These are phyloP conservation scores for Miscanthus lutarioriparius DNA, from an alignment of 176 grass and related monocot genomes.

Conservation along the genomic window DNA sequence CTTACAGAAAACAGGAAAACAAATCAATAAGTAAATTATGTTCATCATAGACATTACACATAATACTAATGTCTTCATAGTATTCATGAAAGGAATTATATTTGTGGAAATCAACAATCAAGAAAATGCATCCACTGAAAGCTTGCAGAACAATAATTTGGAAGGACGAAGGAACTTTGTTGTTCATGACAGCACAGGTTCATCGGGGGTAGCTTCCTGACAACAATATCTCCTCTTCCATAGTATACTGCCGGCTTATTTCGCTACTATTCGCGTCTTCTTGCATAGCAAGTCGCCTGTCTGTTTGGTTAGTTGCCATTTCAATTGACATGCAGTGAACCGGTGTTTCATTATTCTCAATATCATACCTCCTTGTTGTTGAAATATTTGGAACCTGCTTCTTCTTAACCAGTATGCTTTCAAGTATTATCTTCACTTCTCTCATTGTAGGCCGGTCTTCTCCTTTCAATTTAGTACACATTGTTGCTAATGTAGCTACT, in stretches of 20 bases:
- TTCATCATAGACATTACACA: too few species aligned
- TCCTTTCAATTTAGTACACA: constrained; percentile 31
- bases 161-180: too few species aligned
- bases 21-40: too few species aligned
- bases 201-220: constrained; percentile 27
- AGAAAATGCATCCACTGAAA: too few species aligned
- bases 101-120: too few species aligned
- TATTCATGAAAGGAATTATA: too few species aligned
- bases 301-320: not conserved
- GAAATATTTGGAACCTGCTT: not conserved
- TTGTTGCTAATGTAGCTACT: constrained; percentile 23
- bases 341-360: not conserved
- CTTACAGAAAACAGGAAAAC: too few species aligned
- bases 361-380: not conserved
- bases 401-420: constrained; percentile 6
- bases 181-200: too few species aligned
- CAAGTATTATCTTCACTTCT: constrained; percentile 31
- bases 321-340: not conserved
- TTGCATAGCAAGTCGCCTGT: too few species aligned
- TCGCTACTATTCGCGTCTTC: not conserved
- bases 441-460: constrained; percentile 42
- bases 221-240: constrained; percentile 45
- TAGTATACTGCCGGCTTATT: constrained; percentile 30
- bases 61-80: too few species aligned
- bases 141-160: too few species aligned